These are phyloP conservation scores for Heterobasidion irregulare DNA, from an alignment of 1,284 basidiomycete species.

Conservation along the genomic window DNA sequence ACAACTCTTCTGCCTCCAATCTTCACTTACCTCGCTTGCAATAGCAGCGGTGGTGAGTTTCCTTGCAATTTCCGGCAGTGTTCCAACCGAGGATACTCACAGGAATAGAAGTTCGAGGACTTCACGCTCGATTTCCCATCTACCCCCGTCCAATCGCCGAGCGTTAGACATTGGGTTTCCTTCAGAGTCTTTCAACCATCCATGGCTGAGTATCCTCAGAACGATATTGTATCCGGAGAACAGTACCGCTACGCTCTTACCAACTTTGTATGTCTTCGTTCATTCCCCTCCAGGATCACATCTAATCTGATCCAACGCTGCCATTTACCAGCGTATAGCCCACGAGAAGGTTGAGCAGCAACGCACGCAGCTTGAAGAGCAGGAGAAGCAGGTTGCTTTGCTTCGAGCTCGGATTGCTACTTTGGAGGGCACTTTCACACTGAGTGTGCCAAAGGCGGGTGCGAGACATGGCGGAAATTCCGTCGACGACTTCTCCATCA, in stretches of 20 bases:
- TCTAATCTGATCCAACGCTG: background rate
- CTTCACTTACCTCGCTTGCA: no score
- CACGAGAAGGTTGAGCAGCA: conserved; percentile 83
- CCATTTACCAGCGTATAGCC: conserved; percentile 54
- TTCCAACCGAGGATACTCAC: no score
- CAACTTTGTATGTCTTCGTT: conserved; percentile 52
- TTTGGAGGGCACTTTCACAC: conserved; percentile 51
- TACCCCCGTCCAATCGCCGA: no score
- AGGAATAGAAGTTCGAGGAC: no score
- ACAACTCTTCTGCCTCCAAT: no score
- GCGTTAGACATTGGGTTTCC: no score
- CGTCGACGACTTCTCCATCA: conserved; percentile 79
- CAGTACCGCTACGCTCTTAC: conserved; percentile 73
- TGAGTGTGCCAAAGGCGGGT: conserved; percentile 22
- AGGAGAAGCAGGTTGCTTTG: conserved; percentile 70
- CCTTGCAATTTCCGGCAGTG: no score
- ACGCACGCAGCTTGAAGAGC: conserved; percentile 67
- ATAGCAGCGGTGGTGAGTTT: no score
- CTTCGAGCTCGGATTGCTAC: conserved; percentile 61
- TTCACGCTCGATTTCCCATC: no score
- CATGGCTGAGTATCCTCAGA: conserved; percentile 7
- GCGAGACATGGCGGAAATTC: conserved; percentile 44
- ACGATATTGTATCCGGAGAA: conserved; percentile 58
- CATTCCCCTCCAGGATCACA: conserved; percentile 7
- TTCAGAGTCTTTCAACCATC: background rate